Base-by-base conservation (phyloP, 2,329 filamentous ascomycete genomes). In the Xylaria sp. region DNA sequence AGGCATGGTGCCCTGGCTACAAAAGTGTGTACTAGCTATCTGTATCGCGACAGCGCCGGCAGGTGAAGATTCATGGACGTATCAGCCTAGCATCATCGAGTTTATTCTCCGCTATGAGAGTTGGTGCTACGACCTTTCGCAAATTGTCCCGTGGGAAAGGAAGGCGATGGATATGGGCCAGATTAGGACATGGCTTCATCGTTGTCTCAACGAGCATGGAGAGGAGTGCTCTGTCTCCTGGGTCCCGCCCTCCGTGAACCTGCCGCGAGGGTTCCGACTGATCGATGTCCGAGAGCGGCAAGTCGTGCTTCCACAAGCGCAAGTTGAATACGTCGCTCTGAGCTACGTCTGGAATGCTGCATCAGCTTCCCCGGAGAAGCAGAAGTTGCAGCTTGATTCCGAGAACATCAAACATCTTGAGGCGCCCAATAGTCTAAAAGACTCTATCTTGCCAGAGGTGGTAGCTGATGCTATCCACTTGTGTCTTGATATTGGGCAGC, bases 331-430 rank as follows among this genome's bases (percentile, higher is more conserved):
- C 19, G 47, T 37, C 7, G 41, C 57, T 1, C 35, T 63, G 27
- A 60, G 61, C 23, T 63, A 60, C 27, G 61, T 63, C n/a, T 63
- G 47, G 52, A 44, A n/a, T 10, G 27, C 41, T 8, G 51, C 52
- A 15, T 56, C 49, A 11, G 27, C 19, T 21, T 53, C 41, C 11
- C 44, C 41, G 21, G 60, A 51, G 10, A 52, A 41, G 47, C 56
- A 53, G 56, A 47, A 33, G 9, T n/a, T 43, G 7, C 49, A 62
- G 29, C 54, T 62, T 0, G 19, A 52, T 25, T 17, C 13, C 2
- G 43, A 27, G 19, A 62, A 58, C 19, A 17, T 60, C 4, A 23
- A 47, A n/a, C 10, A 47, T 2, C 46, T 58, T 4, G 37, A 23
- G 31, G 19, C 31, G 15, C 35, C 37, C 10, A 9, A 38, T n/a